These are phyloP conservation scores for Chalciporus chontae DNA, from an alignment of 768 basidiomycete species.

Conservation along the genomic window DNA sequence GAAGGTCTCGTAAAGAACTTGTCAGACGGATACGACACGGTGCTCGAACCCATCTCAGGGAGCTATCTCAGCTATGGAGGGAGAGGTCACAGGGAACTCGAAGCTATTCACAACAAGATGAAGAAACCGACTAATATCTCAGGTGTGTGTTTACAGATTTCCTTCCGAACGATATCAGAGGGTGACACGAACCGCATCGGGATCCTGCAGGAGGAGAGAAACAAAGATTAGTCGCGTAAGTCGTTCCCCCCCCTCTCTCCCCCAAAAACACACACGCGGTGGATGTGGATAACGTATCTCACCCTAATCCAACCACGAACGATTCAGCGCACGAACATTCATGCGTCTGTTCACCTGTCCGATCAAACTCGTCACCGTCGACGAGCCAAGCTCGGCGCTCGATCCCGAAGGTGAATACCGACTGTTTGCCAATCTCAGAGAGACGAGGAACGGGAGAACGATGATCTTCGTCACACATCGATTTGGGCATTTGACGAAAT, in stretches of 20 bases:
- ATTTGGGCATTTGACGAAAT: constrained; percentile 35
- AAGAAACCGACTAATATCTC: constrained; percentile 22
- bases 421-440: constrained; percentile 28
- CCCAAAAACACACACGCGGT: too few relatives aligned
- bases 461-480: constrained; percentile 42
- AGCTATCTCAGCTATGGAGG: constrained; percentile 28
- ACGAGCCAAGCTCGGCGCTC: constrained; percentile 38
- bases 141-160: too few relatives aligned
- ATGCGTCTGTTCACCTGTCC: constrained; percentile 34
- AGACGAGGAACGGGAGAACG: constrained; percentile 31
- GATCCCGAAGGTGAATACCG: constrained; percentile 35
- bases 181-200: too few relatives aligned
- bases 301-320: neutral
- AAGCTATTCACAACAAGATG: constrained; percentile 17
- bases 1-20: constrained; percentile 39
- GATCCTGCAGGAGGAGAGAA: constrained; percentile 25
- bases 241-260: neutral
- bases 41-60: constrained; percentile 32
- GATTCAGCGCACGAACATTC: constrained; percentile 36
- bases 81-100: constrained; percentile 9
- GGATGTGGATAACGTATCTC: too few relatives aligned
- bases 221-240: constrained; percentile 30
- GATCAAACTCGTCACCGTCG: constrained; percentile 31
- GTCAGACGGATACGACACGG: constrained; percentile 35
- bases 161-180: too few relatives aligned